phyloP scores from a whole-genome alignment of 257 asterid species.

The Solanum acaule region DNA sequence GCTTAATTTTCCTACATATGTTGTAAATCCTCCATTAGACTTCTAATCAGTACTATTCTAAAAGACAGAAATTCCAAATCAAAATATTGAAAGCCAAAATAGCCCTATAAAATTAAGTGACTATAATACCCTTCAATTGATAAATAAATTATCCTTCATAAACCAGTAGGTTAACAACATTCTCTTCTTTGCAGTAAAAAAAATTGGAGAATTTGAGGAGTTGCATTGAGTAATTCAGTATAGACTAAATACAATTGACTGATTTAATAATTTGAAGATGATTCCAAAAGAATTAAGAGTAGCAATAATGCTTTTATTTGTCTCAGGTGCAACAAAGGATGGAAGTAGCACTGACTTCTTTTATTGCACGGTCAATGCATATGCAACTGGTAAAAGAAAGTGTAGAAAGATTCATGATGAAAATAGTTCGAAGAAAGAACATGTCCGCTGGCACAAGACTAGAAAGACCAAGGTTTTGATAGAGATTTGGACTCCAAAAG shows the following conservation, averaged over 20 bases:
- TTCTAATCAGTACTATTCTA: neutral
- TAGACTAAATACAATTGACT: neutral
- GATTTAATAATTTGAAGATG: neutral
- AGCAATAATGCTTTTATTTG: neutral
- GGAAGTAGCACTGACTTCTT: slow-evolving; percentile 80
- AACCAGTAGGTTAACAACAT: neutral
- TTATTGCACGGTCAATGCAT: slow-evolving; percentile 43
- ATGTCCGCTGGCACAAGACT: slow-evolving; percentile 83
- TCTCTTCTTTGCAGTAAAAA: neutral
- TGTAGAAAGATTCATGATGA: slow-evolving; percentile 51
- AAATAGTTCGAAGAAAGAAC: slow-evolving; percentile 4
- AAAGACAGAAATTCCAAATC: neutral
- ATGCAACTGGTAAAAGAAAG: slow-evolving; percentile 67
- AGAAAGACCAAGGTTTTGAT: slow-evolving; percentile 60
- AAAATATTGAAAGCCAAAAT: neutral
- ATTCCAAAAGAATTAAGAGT: neutral
- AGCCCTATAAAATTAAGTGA: neutral
- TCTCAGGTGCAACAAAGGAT: slow-evolving; percentile 67
- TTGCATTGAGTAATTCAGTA: neutral
- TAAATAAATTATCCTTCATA: neutral
- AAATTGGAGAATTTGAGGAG: neutral
- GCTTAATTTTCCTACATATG: slow-evolving; percentile 59
- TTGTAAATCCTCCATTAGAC: neutral
- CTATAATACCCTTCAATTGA: neutral
- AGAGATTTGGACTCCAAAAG: slow-evolving; percentile 42